phyloP scores from a whole-genome alignment of 179 eudicot genomes.

The Drosera spatulata region DNA sequence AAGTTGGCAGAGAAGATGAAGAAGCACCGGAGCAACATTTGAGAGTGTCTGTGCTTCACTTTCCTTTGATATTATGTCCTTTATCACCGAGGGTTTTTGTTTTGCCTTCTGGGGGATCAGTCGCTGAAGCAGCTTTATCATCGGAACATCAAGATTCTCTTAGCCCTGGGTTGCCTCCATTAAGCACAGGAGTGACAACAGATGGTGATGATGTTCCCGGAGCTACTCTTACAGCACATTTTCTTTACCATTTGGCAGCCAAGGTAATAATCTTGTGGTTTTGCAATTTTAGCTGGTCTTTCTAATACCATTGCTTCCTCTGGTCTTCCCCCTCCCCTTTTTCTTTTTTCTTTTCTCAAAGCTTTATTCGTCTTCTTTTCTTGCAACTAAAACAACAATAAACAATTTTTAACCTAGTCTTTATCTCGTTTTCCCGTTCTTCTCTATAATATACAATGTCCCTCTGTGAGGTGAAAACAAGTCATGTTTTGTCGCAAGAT shows the following conservation, averaged over 20 bases:
- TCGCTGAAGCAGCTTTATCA: constrained; percentile 77
- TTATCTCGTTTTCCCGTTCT: too few relatives aligned
- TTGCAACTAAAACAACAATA: too few relatives aligned
- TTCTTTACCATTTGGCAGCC: constrained; percentile 76
- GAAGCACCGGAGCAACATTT: constrained; percentile 30
- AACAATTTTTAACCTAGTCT: too few relatives aligned
- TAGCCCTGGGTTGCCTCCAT: constrained; percentile 86
- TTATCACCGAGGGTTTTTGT: constrained; percentile 80
- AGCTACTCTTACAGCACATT: constrained; percentile 82
- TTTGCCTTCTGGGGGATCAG: constrained; percentile 90
- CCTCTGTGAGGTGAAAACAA: too few relatives aligned
- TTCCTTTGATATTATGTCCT: constrained; percentile 86
- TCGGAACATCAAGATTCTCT: constrained; percentile 56
- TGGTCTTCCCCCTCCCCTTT: constrained; percentile 1
- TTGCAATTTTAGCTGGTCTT: background rate
- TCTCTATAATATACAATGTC: too few relatives aligned
- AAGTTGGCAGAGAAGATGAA: constrained; percentile 22
- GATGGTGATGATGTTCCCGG: constrained; percentile 86
- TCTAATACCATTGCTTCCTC: background rate
- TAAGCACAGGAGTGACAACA: constrained; percentile 53
- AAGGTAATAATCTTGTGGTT: constrained; percentile 38
- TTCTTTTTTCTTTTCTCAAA: too few relatives aligned
- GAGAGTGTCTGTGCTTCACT: constrained; percentile 69
- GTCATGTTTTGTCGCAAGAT: too few relatives aligned
- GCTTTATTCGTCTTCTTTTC: too few relatives aligned